Evolutionary conservation across 2,329 filamentous ascomycete species (phyloP), one percentile per base, ranked within the genome.

Genomic region (Colletotrichum plurivorum): DNA sequence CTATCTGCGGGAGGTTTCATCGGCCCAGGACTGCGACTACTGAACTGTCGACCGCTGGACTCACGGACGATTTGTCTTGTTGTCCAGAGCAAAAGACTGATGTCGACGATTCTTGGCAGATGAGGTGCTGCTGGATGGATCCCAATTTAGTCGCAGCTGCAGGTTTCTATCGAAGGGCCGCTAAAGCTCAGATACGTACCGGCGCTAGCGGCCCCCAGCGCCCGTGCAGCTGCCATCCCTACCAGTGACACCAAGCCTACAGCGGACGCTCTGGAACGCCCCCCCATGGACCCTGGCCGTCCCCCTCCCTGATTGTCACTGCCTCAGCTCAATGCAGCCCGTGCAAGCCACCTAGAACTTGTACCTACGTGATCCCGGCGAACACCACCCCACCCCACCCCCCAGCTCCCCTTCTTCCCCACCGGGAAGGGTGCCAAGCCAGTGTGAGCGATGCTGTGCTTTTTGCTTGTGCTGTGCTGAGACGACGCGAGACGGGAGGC

Each of bases 271-370:
- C 22, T 25, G 45, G 5, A 46, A 46, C 43, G 22, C 22, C 22
- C 22, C 22, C 22, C 56, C 9, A n/a, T 60, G 57, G 57, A 51
- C 18, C 58, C 58, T 39, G 9, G 10, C 10, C 45, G 15, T 25
- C 27, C n/a, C 18, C 53, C 39, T 60, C 60, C 48, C 63, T 68
- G 65, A 64, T 68, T 68, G 65, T 64, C 60, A 64, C 65, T 68
- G 65, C 60, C 60, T 49, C 60, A 54, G 39, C 63, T 27, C 39
- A 53, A 41, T 49, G 48, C 36, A 41, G 43, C 20, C 52, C 31
- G 31, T 36, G 31, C 31, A 36, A 36, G 31, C 31, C 8, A 10
- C 48, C 22, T 51, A 31, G 55, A 51, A 25, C 22, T 25, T 25
- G 25, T 43, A 13, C 43, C 43, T 20, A 39, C 55, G 20, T 25